These are phyloP conservation scores for Teratosphaeria gauchensis DNA, from an alignment of 2,329 filamentous ascomycete species.

Conservation along the genomic window DNA sequence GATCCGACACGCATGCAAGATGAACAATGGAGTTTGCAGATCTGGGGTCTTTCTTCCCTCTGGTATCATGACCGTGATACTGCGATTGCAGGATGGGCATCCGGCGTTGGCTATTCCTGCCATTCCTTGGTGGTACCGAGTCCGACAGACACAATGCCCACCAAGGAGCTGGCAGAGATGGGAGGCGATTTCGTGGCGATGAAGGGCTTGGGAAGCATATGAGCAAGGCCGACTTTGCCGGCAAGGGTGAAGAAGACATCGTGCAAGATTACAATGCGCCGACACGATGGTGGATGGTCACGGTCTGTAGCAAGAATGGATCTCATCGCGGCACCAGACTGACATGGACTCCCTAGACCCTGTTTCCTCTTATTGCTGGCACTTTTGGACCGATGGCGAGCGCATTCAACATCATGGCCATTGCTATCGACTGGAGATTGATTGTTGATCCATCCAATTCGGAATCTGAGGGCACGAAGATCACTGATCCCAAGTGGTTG, in stretches of 20 bases:
- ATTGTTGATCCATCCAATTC: constrained; percentile 33
- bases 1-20: too few species aligned
- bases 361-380: constrained; percentile 7
- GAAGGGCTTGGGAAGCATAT: constrained; percentile 2
- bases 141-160: background rate
- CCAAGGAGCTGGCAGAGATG: background rate
- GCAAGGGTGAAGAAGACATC: constrained; percentile 5
- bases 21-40: too few species aligned
- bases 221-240: constrained; percentile 1
- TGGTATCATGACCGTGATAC: too few species aligned
- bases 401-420: constrained; percentile 27
- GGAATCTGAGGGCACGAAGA: constrained; percentile 31
- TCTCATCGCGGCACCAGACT: too few species aligned
- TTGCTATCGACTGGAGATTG: constrained; percentile 44
- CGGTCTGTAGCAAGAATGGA: background rate
- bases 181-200: background rate
- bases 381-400: constrained; percentile 18
- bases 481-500: constrained; percentile 43
- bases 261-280: constrained; percentile 7
- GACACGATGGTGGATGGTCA: constrained; percentile 1
- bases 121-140: constrained; percentile 1
- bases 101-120: constrained; percentile 6
- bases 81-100: background rate
- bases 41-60: too few species aligned
- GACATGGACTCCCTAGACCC: background rate